A percentile compares a stretch with the other conserved stretches of the same genome.
These are phyloP conservation scores for Hydrangea macrophylla DNA, from an alignment of 148 eudicot species.

Conservation along the genomic window DNA sequence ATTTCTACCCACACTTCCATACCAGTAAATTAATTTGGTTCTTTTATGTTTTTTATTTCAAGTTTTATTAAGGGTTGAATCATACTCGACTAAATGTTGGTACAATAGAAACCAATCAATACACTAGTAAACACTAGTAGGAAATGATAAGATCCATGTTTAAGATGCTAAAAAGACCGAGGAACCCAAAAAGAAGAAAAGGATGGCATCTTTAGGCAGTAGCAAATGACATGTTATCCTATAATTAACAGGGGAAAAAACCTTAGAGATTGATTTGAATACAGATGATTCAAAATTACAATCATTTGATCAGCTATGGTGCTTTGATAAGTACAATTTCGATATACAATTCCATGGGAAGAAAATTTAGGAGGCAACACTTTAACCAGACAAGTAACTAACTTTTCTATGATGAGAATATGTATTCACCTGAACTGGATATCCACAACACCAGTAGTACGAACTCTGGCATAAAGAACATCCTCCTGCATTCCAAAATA, in stretches of 20 bases:
- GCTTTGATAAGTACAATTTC: background rate
- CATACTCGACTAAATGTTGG: too few relatives aligned
- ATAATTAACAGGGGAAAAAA: background rate
- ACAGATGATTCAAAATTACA: background rate
- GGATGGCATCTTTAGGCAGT: background rate
- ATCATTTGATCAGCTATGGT: background rate
- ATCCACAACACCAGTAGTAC: constrained; percentile 94
- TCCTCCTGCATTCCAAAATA: constrained; percentile 63
- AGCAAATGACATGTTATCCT: background rate
- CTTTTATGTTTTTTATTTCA: too few relatives aligned
- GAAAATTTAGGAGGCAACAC: background rate
- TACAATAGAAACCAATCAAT: too few relatives aligned
- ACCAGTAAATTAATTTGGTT: too few relatives aligned
- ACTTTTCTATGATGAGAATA: background rate
- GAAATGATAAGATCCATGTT: background rate
- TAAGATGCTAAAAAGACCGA: background rate
- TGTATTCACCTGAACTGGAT: constrained; percentile 82
- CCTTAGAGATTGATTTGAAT: background rate
- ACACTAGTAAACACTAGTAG: too few relatives aligned
- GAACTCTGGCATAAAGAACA: constrained; percentile 92
- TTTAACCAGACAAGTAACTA: background rate
- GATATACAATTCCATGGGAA: background rate
- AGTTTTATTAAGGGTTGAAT: too few relatives aligned
- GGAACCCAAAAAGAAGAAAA: background rate
- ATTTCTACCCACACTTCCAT: background rate